Percentiles rank a stretch among this genome's conserved stretches.
Conservation (phyloP, 2,329 filamentous ascomycete species). For the Neofusicoccum ribis region DNA sequence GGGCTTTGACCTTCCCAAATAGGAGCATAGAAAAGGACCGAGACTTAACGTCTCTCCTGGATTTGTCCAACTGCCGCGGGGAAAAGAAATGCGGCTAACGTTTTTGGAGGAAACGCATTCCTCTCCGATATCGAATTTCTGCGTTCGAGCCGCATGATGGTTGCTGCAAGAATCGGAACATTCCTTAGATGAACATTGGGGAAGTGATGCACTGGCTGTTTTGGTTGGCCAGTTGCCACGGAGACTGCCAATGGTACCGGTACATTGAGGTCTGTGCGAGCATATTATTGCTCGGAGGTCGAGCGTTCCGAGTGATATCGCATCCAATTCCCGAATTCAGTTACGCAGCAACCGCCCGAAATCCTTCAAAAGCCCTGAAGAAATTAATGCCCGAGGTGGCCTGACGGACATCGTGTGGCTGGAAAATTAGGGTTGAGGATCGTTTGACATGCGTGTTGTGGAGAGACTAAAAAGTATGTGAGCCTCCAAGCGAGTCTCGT, state of each 20-base stretch:
- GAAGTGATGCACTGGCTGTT: background rate
- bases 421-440: slow-evolving; percentile 1
- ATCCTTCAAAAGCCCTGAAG: background rate
- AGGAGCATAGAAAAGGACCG: no score
- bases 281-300: background rate
- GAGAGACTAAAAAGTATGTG: background rate
- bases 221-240: background rate
- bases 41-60: no score
- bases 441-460: background rate
- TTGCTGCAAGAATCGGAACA: background rate
- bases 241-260: no score
- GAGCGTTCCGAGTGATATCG: background rate
- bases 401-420: background rate
- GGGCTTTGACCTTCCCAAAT: no score
- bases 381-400: background rate
- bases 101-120: background rate
- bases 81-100: background rate
- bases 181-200: no score
- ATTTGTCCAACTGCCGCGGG: no score
- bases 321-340: background rate
- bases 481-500: background rate
- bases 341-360: background rate
- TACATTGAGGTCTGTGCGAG: no score
- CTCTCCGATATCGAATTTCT: background rate
- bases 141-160: background rate